phyloP scores from a whole-genome alignment of 2,329 filamentous ascomycete genomes.

The Diaporthe citrichinensis region DNA sequence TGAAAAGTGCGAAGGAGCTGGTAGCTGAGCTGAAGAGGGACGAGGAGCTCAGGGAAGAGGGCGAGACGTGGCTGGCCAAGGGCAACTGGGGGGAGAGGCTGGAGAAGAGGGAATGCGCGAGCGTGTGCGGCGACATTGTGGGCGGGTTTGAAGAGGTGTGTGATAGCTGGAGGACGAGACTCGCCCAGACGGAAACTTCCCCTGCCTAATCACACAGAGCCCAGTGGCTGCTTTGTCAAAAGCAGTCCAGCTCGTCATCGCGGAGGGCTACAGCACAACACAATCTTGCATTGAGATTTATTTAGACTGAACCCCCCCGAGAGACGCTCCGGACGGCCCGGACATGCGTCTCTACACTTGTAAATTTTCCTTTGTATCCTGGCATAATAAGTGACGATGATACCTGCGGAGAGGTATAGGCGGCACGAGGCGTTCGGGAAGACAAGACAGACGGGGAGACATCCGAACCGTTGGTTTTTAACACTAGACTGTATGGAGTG shows the following conservation, averaged over 20 bases:
- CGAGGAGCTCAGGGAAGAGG: slow-evolving; percentile 85
- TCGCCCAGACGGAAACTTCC: slow-evolving; percentile 72
- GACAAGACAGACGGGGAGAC: slow-evolving; percentile 22
- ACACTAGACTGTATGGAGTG: slow-evolving; percentile 34
- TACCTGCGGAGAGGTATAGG: slow-evolving; percentile 32
- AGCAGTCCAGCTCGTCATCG: background rate
- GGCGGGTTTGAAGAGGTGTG: slow-evolving; percentile 94
- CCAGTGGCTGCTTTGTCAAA: background rate
- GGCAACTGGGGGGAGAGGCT: slow-evolving; percentile 88
- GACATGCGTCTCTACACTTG: slow-evolving; percentile 5
- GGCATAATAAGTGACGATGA: slow-evolving; percentile 36
- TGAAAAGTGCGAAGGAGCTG: slow-evolving; percentile 87
- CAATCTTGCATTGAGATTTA: slow-evolving; percentile 9
- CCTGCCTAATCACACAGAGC: slow-evolving; percentile 51
- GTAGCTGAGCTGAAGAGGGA: slow-evolving; percentile 88
- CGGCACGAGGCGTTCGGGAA: slow-evolving; percentile 33
- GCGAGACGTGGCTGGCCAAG: slow-evolving; percentile 82
- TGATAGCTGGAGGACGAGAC: slow-evolving; percentile 83
- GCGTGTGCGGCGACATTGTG: slow-evolving; percentile 88
- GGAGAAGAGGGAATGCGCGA: slow-evolving; percentile 83
- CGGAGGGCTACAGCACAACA: background rate
- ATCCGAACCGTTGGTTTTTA: background rate
- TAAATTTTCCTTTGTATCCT: slow-evolving; percentile 30
- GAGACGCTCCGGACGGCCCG: background rate
- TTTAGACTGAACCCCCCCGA: slow-evolving; percentile 21